phyloP scores from a whole-genome alignment of 1,139 yeast species.

The Lodderomyces parapsilosis region DNA sequence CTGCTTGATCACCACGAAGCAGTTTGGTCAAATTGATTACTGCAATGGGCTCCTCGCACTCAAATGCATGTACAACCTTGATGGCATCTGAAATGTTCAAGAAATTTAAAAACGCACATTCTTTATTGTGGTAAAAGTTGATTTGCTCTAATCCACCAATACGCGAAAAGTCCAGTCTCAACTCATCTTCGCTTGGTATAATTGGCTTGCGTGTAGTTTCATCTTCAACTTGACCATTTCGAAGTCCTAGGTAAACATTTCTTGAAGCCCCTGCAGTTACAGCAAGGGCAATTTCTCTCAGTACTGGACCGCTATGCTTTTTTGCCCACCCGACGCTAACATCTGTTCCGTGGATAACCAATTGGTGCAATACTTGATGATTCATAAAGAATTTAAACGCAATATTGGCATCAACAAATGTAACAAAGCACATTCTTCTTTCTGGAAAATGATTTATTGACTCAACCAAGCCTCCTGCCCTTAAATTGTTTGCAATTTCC shows the following conservation, averaged over 20 bases:
- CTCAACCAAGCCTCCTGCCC: constrained; percentile 51
- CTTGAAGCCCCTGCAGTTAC: constrained; percentile 51
- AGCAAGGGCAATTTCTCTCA: constrained; percentile 39
- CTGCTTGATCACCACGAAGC: constrained; percentile 18
- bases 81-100: constrained; percentile 41
- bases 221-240: constrained; percentile 23
- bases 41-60: constrained; percentile 18
- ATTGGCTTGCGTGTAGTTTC: constrained; percentile 16
- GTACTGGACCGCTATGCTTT: constrained; percentile 41
- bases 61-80: constrained; percentile 34
- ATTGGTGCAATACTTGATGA: constrained; percentile 47
- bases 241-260: constrained; percentile 47
- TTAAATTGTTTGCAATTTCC: constrained; percentile 48
- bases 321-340: constrained; percentile 50
- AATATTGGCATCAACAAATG: constrained; percentile 42
- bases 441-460: constrained; percentile 36
- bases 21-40: constrained; percentile 9
- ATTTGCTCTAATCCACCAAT: constrained; percentile 49
- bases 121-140: constrained; percentile 44
- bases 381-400: constrained; percentile 43
- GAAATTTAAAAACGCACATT: constrained; percentile 48
- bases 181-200: constrained; percentile 42
- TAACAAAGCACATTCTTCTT: constrained; percentile 43
- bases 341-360: constrained; percentile 47
- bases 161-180: constrained; percentile 36